phyloP scores from a whole-genome alignment of 2,329 filamentous ascomycete species.

The Chaetothyriales sp. region DNA sequence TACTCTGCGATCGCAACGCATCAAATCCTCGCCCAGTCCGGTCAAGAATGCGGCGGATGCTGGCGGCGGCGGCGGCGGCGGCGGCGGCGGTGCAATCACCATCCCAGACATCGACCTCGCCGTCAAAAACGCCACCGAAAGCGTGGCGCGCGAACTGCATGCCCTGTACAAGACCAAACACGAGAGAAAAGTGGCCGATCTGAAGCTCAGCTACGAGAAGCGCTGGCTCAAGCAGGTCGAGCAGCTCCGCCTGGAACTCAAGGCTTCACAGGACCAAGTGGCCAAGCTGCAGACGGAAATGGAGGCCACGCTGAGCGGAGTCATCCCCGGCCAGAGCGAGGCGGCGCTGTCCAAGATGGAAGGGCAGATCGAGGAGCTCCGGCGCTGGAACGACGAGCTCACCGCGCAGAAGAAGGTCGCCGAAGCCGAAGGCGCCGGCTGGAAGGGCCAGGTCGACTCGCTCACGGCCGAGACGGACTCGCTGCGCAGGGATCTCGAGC shows the following conservation, averaged over 20 bases:
- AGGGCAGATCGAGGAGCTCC: slow-evolving; percentile 25
- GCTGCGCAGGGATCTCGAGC: slow-evolving; percentile 43
- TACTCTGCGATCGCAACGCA: slow-evolving; percentile 24
- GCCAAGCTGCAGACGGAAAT: slow-evolving; percentile 53
- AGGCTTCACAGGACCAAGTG: slow-evolving; percentile 56
- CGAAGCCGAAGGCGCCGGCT: slow-evolving; percentile 57
- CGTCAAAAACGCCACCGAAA: slow-evolving; percentile 72
- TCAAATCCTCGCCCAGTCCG: slow-evolving; percentile 22
- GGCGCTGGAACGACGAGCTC: slow-evolving; percentile 41
- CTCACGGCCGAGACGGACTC: slow-evolving; percentile 54
- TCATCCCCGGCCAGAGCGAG: slow-evolving; percentile 19
- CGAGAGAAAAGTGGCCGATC: slow-evolving; percentile 81
- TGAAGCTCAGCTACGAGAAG: slow-evolving; percentile 68
- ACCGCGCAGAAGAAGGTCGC: slow-evolving; percentile 54
- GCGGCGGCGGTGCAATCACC: slow-evolving; percentile 14
- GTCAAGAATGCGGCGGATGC: slow-evolving; percentile 16
- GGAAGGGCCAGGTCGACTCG: slow-evolving; percentile 56
- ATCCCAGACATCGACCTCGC: slow-evolving; percentile 41
- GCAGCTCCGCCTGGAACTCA: slow-evolving; percentile 59
- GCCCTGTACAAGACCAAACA: slow-evolving; percentile 93
- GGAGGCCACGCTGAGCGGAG: slow-evolving; percentile 50
- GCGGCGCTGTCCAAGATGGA: slow-evolving; percentile 27
- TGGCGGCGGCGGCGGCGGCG: slow-evolving; percentile 8
- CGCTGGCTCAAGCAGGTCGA: slow-evolving; percentile 79
- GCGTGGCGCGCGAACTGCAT: slow-evolving; percentile 86